Base-by-base conservation (phyloP, 2,329 filamentous ascomycete genomes). In the Penicillium sp. region DNA sequence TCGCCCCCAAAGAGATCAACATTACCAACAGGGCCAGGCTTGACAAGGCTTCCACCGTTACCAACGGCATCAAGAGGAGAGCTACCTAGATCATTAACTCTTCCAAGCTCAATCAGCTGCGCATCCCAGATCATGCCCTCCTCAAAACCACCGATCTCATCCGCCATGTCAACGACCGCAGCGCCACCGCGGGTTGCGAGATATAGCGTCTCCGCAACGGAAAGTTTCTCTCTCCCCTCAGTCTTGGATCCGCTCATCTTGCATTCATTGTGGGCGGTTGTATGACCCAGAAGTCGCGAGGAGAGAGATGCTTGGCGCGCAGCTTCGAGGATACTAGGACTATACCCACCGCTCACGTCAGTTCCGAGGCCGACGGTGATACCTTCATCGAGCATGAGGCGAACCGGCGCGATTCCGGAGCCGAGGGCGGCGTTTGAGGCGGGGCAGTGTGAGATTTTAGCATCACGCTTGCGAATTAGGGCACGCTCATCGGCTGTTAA, bases 1-100 rank as follows among this genome's bases (percentile, higher is more conserved):
- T 97, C 91, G 80, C 85, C 89, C 1, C 89, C 90, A 73, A 96
- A 98, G 0, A 96, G 68, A 68, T 96, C 89, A 0, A 96, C 88
- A 38, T 84, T 82, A 0, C 85, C 83, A 1, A 71, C 70, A 3
- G 77, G 59, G 0, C 74, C 74, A 3, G 72, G 67, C 4, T 69
- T 69, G 1, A 71, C 70, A 16, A 44, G 42, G 38, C 38, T 32
- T 7, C 9, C 36, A 31, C 11, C 43, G 35, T 47, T 40, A 14
- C 16, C 8, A 1, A 10, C 28, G 2, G 2, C 18, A 13, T 48
- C 43, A 23, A 57, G 24, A 1, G 50, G 55, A 29, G 39, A 66
- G 1, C 42, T 49, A 11, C 56, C 56, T 2, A 52, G 48, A 49
- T 47, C 46, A 3, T 62, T 42, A 9, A 57, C 52, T 7, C 81